Conservation (phyloP, 257 asterid genomes). For the Nicotiana otophora region DNA sequence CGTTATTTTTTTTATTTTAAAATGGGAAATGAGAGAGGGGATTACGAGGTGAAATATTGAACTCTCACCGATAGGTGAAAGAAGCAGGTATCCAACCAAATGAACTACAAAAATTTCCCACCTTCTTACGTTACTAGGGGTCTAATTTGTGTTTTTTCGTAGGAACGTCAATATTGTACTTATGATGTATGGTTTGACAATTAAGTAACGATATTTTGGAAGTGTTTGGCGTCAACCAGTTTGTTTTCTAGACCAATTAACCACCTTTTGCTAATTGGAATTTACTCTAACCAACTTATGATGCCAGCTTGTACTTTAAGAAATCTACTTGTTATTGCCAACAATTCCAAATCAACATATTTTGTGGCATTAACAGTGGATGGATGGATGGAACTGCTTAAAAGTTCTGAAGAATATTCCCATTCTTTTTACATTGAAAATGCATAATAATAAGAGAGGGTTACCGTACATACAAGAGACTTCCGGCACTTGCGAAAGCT, state of each 20-base stretch:
- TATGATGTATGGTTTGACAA: neutral
- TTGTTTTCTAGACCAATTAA: neutral
- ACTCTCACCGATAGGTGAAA: too few relatives aligned
- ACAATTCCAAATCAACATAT: neutral
- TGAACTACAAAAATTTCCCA: too few relatives aligned
- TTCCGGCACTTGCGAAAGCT: too few relatives aligned
- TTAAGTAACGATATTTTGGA: neutral
- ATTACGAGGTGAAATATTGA: too few relatives aligned
- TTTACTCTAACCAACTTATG: neutral
- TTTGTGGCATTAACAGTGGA: neutral
- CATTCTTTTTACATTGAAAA: too few relatives aligned
- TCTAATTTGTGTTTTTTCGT: too few relatives aligned
- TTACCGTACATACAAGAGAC: too few relatives aligned
- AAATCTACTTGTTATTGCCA: neutral
- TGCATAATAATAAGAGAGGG: too few relatives aligned
- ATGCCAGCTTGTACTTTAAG: neutral
- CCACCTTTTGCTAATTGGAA: neutral
- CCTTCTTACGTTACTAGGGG: neutral
- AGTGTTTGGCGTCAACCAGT: neutral
- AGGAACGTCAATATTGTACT: neutral
- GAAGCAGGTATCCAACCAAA: too few relatives aligned
- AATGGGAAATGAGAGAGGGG: too few relatives aligned
- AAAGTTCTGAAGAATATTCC: neutral
- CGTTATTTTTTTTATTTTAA: neutral
- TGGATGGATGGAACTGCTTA: neutral